A percentile compares a stretch with the other conserved stretches of the same genome.
Evolutionary conservation across 2,329 filamentous ascomycete genomes (phyloP).

Genomic region (Thermoascus crustaceus): DNA sequence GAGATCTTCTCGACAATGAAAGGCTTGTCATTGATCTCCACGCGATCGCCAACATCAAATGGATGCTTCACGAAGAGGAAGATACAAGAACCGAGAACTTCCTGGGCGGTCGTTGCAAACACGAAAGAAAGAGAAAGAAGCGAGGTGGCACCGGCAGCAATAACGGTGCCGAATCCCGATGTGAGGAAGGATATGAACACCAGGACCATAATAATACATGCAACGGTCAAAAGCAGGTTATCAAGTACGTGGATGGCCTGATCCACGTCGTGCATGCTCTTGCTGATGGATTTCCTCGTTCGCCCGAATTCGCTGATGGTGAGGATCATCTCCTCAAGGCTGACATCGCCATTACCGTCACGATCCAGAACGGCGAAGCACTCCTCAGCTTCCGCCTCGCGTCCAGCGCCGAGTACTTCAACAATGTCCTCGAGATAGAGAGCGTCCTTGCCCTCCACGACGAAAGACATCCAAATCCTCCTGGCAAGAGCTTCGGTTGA

Average conservation of each 20-base stretch:
- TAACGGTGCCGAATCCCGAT: constrained; percentile 71
- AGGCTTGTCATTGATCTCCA: constrained; percentile 63
- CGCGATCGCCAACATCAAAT: constrained; percentile 89
- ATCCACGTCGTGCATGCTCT: constrained; percentile 95
- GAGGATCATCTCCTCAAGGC: constrained; percentile 87
- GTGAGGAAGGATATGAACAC: constrained; percentile 88
- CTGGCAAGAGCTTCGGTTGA: constrained; percentile 88
- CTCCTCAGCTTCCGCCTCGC: constrained; percentile 73
- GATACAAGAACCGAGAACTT: constrained; percentile 96
- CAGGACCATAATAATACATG: constrained; percentile 71
- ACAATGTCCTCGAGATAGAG: constrained; percentile 72
- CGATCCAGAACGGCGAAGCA: constrained; percentile 73
- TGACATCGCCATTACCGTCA: constrained; percentile 89
- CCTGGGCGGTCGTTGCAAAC: constrained; percentile 83
- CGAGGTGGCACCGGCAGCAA: constrained; percentile 84
- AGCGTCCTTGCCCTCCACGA: constrained; percentile 76
- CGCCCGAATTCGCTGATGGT: constrained; percentile 76
- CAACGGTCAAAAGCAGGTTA: constrained; percentile 71
- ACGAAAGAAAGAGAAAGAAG: constrained; percentile 94
- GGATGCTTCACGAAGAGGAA: constrained; percentile 99
- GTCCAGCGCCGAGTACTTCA: constrained; percentile 73
- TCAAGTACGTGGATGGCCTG: constrained; percentile 90
- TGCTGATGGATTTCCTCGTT: constrained; percentile 78
- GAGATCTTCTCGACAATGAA: constrained; percentile 91
- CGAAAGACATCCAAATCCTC: constrained; percentile 97